These are phyloP conservation scores for Nothophytophthora sp. DNA, from an alignment of 352 stramenopile genomes.

Conservation along the genomic window DNA sequence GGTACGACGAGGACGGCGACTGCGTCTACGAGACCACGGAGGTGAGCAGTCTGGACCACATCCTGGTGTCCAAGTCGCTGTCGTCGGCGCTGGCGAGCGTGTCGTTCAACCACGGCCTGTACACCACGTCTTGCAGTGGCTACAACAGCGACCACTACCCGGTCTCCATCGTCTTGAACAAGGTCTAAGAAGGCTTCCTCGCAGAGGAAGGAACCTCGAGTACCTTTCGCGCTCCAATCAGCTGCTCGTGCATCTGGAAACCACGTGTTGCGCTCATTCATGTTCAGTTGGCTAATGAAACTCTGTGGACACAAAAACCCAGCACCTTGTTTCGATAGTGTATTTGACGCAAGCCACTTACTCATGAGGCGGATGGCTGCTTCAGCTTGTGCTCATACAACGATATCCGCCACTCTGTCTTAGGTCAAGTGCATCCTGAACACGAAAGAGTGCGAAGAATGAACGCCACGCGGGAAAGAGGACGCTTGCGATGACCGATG, in stretches of 20 bases:
- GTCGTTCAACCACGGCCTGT: constrained; percentile 38
- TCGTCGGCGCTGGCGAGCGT: constrained; percentile 27
- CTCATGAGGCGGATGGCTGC: no score
- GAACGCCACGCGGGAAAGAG: constrained; percentile 5
- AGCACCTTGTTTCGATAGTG: constrained; percentile 4
- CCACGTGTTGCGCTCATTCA: no score
- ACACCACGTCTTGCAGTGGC: constrained; percentile 34
- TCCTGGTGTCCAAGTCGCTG: constrained; percentile 50
- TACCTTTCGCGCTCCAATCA: no score
- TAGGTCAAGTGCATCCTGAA: constrained; percentile 1
- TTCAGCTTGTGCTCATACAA: constrained; percentile 7
- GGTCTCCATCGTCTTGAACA: constrained; percentile 26
- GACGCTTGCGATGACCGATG: no score
- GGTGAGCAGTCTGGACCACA: constrained; percentile 57
- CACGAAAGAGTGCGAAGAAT: constrained; percentile 1
- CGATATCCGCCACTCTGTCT: not conserved
- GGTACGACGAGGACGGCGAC: constrained; percentile 65
- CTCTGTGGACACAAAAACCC: no score
- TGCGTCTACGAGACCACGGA: constrained; percentile 55
- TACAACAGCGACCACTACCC: constrained; percentile 53
- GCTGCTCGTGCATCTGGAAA: no score
- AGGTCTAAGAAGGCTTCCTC: constrained; percentile 7
- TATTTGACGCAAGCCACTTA: constrained; percentile 12
- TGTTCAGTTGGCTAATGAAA: no score
- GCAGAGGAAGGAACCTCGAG: no score